These are phyloP conservation scores for Erodium maritimum DNA, from an alignment of 345 rosid species.

Conservation along the genomic window DNA sequence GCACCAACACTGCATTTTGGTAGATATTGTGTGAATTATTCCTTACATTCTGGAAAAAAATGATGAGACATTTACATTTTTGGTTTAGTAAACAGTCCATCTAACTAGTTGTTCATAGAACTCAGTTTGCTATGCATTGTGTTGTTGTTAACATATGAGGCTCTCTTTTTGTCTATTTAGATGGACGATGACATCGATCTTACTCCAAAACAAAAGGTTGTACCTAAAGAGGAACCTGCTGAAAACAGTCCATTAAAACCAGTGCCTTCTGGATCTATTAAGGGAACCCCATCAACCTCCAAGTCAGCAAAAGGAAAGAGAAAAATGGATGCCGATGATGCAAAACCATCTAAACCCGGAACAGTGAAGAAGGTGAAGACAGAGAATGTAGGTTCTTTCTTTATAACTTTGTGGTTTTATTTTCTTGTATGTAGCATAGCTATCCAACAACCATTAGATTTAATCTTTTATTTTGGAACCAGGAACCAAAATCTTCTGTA, in stretches of 20 bases:
- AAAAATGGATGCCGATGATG: constrained; percentile 55
- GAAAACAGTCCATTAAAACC: constrained; percentile 64
- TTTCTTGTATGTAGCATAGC: background rate
- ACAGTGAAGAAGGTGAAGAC: constrained; percentile 71
- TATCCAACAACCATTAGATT: background rate
- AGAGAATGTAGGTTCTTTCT: constrained; percentile 44
- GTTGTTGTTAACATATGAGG: background rate
- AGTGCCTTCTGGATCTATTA: constrained; percentile 42
- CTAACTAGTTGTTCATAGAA: background rate
- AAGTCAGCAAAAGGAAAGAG: constrained; percentile 82
- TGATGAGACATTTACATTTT: background rate
- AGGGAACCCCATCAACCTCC: constrained; percentile 59
- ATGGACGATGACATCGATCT: constrained; percentile 54
- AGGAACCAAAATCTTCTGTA: constrained; percentile 40
- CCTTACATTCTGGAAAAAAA: background rate
- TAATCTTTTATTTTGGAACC: constrained; percentile 4
- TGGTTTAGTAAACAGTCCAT: background rate
- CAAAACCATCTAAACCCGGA: constrained; percentile 48
- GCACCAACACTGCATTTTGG: background rate
- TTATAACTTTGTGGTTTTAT: too few species aligned
- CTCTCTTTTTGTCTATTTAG: constrained; percentile 18
- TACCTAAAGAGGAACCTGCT: constrained; percentile 60
- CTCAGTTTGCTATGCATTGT: background rate
- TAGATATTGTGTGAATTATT: background rate
- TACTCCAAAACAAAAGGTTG: constrained; percentile 62